phyloP scores from a whole-genome alignment of 2,329 filamentous ascomycete species.

The Exophiala sideris region DNA sequence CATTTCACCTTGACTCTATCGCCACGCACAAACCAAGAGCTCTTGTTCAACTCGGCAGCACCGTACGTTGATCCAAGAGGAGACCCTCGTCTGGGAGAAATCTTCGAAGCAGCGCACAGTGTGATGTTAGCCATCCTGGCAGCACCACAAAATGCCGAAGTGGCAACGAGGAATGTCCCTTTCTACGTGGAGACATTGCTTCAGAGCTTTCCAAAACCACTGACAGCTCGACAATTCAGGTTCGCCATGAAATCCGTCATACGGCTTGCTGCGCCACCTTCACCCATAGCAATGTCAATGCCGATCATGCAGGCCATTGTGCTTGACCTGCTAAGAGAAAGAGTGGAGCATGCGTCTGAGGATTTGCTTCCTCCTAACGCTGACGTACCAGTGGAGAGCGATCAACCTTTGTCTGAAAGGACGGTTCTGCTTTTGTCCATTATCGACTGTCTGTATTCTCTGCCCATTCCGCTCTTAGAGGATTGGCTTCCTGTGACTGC shows the following conservation, averaged over 20 bases:
- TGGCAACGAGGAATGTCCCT: slow-evolving; percentile 70
- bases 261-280: slow-evolving; percentile 76
- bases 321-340: slow-evolving; percentile 71
- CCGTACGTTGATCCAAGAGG: slow-evolving; percentile 66
- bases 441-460: slow-evolving; percentile 72
- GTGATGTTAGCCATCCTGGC: slow-evolving; percentile 76
- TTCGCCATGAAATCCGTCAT: slow-evolving; percentile 83
- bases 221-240: slow-evolving; percentile 82
- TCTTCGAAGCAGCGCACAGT: slow-evolving; percentile 88
- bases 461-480: slow-evolving; percentile 67
- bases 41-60: slow-evolving; percentile 70
- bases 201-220: slow-evolving; percentile 70
- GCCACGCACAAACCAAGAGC: slow-evolving; percentile 63
- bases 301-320: slow-evolving; percentile 76
- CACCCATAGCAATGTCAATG: slow-evolving; percentile 67
- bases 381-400: slow-evolving; percentile 32
- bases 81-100: slow-evolving; percentile 57
- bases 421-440: slow-evolving; percentile 72
- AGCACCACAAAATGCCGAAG: slow-evolving; percentile 69
- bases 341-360: slow-evolving; percentile 56
- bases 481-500: slow-evolving; percentile 77
- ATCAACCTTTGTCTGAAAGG: slow-evolving; percentile 65
- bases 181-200: slow-evolving; percentile 83
- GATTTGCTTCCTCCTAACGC: slow-evolving; percentile 43
- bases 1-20: slow-evolving; percentile 72